Base-by-base conservation (phyloP, 2,329 filamentous ascomycete genomes). In the Dichotomopilus funicola region DNA sequence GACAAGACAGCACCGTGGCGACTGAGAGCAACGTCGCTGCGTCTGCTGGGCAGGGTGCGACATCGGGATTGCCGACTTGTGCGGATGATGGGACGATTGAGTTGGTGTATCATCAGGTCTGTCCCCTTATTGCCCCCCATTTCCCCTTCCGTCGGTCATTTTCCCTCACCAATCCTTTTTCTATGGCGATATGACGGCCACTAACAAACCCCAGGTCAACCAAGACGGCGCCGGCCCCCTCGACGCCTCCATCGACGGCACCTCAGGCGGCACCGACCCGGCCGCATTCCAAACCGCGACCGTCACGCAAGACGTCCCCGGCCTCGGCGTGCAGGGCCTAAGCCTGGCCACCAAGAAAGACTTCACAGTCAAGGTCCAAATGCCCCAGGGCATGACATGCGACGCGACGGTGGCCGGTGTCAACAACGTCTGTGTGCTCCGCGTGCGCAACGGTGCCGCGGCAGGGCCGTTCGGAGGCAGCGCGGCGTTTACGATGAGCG, bases 311-410 rank as follows among this genome's bases (percentile, higher is more conserved):
- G 75, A 87, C 65, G 80, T 86, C 5, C 83, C 83, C 40, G 83
- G 83, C 54, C 66, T 78, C 40, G 76, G 71, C 4, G 50, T 84
- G 60, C 72, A 72, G 9, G 83, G 83, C 56, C 72, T 86, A 35
- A 85, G 82, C 1, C 72, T 74, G 19, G 80, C 82, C 41, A 76
- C 77, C 50, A 82, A 76, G 65, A 85, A 76, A 63, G 83, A 87
- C 62, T 88, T 86, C 73, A 79, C 80, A 49, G 71, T 87, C 64
- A 79, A 76, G 59, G 78, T 87, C 54, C 76, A 83, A 69, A 85
- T 87, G 80, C 84, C 85, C 27, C 59, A 67, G n/a, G 85, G 83
- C 53, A 87, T 86, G 82, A 85, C 80, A 34, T 88, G 85, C 70
- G 74, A 78, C 34, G 85, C 75, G 54, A 74, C 73, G 44, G 79